Percentiles rank a stretch among this genome's conserved stretches.
Evolutionary conservation across 2,329 filamentous ascomycete species (phyloP).

Genomic region (Hymenoscyphus scutula): DNA sequence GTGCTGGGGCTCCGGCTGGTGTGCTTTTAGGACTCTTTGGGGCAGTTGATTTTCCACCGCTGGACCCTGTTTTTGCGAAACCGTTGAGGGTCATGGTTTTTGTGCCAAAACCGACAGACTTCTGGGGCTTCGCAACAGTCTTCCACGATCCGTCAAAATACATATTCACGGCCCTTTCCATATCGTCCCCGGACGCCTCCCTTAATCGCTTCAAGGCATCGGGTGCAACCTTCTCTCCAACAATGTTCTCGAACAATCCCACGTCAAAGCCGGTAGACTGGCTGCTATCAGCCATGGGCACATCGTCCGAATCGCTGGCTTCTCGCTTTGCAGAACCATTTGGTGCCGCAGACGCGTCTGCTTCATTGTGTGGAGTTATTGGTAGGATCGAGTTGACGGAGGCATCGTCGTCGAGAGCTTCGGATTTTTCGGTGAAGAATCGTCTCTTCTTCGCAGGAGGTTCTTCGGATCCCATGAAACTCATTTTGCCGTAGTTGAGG

Average conservation of each 20-base stretch:
- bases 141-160: slow-evolving; percentile 70
- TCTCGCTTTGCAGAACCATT: not conserved
- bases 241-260: slow-evolving; percentile 56
- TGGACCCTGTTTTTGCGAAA: slow-evolving; percentile 25
- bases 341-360: slow-evolving; percentile 25
- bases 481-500: slow-evolving; percentile 34
- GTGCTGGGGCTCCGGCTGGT: not conserved
- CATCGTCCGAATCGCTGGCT: slow-evolving; percentile 7
- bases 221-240: slow-evolving; percentile 54
- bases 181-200: slow-evolving; percentile 53
- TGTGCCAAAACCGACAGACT: slow-evolving; percentile 8
- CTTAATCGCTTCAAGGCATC: slow-evolving; percentile 50
- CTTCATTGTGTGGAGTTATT: slow-evolving; percentile 22
- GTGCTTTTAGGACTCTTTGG: not conserved
- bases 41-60: slow-evolving; percentile 14
- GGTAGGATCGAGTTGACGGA: slow-evolving; percentile 23
- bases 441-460: slow-evolving; percentile 48
- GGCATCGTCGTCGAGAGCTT: slow-evolving; percentile 22
- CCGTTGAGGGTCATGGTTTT: slow-evolving; percentile 29
- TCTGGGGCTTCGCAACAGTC: slow-evolving; percentile 12
- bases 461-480: slow-evolving; percentile 39
- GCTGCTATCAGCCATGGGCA: slow-evolving; percentile 29
- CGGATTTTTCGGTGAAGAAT: slow-evolving; percentile 43
- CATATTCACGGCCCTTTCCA: slow-evolving; percentile 66
- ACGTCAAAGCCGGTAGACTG: slow-evolving; percentile 48